These are phyloP conservation scores for Coelastrella sp. DNA, from an alignment of 139 green algal genomes.

Conservation along the genomic window DNA sequence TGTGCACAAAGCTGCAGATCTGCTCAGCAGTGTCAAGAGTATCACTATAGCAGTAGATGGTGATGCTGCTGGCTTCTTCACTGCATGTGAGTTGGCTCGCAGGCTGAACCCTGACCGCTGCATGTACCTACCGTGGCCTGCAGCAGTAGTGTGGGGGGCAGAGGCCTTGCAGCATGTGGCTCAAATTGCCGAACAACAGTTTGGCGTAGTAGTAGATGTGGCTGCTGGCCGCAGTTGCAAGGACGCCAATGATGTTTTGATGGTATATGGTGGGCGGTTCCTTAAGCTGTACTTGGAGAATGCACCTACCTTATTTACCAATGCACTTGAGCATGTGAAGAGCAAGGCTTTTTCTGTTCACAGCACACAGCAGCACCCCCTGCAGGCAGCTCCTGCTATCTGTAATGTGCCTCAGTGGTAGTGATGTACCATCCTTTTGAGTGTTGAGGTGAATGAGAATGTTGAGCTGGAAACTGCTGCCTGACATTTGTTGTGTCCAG, in stretches of 20 bases:
- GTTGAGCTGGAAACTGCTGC: too few relatives aligned
- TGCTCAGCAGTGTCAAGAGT: background rate
- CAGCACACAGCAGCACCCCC: too few relatives aligned
- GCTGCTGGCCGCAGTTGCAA: background rate
- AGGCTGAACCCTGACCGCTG: slow-evolving; percentile 3
- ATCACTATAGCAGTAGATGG: slow-evolving; percentile 34
- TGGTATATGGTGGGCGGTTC: background rate
- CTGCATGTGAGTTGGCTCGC: background rate
- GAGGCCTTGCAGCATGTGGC: background rate
- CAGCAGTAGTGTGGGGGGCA: background rate
- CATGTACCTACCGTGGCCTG: background rate
- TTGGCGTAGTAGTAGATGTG: background rate
- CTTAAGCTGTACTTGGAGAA: slow-evolving; percentile 8
- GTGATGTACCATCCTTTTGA: too few relatives aligned
- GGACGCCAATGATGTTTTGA: slow-evolving; percentile 40
- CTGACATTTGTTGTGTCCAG: too few relatives aligned
- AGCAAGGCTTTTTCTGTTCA: too few relatives aligned
- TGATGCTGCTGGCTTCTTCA: slow-evolving; percentile 13
- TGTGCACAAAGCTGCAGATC: background rate
- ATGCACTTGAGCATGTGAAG: too few relatives aligned
- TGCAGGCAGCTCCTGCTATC: too few relatives aligned
- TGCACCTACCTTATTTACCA: background rate
- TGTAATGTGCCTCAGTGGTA: too few relatives aligned
- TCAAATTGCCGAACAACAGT: background rate
- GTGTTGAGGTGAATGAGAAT: too few relatives aligned